These are phyloP conservation scores for Micromonas commoda DNA, from an alignment of 139 green algal species.

Conservation along the genomic window DNA sequence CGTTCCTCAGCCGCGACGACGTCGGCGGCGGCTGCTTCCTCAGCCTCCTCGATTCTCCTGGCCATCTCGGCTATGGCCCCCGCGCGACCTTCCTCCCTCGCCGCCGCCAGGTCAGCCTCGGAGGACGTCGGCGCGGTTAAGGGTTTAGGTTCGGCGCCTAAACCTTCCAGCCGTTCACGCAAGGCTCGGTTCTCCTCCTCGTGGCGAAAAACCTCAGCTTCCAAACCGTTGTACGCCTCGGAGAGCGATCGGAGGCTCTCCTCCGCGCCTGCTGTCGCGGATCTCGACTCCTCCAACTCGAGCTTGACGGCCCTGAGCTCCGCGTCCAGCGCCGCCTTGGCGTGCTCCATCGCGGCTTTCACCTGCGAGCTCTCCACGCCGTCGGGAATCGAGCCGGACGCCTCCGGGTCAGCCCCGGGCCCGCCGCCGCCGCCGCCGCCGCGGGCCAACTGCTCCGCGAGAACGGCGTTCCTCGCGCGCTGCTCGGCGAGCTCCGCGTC, in stretches of 20 bases:
- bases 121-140: not conserved
- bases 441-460: constrained; percentile 46
- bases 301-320: constrained; percentile 25
- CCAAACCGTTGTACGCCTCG: constrained; percentile 66
- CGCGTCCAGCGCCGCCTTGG: constrained; percentile 10
- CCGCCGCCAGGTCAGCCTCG: not conserved
- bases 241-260: constrained; percentile 57
- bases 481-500: constrained; percentile 44
- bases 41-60: not conserved
- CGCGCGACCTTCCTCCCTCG: constrained; percentile 17
- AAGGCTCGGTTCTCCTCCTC: not conserved
- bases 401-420: not conserved
- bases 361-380: constrained; percentile 43
- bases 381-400: constrained; percentile 30
- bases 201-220: constrained; percentile 40
- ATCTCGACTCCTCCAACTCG: constrained; percentile 20
- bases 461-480: constrained; percentile 44
- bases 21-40: not conserved
- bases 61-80: not conserved
- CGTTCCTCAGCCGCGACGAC: not conserved
- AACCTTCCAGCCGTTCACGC: constrained; percentile 34
- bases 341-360: constrained; percentile 30
- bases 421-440: not conserved
- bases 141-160: constrained; percentile 21
- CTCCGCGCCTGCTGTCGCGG: constrained; percentile 41